A percentile compares a stretch with the other conserved stretches of the same genome.
Conservation (phyloP, 352 stramenopile species). For the Phytophthora uliginosa region DNA sequence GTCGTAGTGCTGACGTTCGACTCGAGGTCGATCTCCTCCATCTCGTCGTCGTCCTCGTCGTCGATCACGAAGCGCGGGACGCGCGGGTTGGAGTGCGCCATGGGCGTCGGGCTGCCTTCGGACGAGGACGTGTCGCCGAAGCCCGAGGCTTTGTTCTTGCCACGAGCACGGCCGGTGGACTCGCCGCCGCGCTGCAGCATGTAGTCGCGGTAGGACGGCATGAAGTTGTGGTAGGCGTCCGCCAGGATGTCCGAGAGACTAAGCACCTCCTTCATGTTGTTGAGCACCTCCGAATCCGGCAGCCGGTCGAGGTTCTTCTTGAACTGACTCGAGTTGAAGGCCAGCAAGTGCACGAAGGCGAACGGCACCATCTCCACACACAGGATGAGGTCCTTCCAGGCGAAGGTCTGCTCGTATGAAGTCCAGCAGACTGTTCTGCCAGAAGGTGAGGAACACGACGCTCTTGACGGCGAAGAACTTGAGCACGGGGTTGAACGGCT, state of each 20-base stretch:
- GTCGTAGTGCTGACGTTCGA: constrained; percentile 21
- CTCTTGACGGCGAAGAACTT: constrained; percentile 96
- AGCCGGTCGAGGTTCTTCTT: constrained; percentile 80
- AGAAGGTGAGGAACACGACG: constrained; percentile 95
- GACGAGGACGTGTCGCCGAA: constrained; percentile 63
- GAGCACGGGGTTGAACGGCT: constrained; percentile 88
- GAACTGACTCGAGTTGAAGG: constrained; percentile 88
- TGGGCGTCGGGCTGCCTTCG: constrained; percentile 63
- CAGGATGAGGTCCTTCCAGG: constrained; percentile 94
- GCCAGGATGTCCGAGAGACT: constrained; percentile 83
- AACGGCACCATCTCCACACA: constrained; percentile 93
- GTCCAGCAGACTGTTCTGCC: constrained; percentile 90
- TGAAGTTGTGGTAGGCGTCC: constrained; percentile 91
- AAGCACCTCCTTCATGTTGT: constrained; percentile 92
- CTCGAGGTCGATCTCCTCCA: constrained; percentile 47
- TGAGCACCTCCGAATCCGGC: constrained; percentile 85
- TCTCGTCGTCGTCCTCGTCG: constrained; percentile 74
- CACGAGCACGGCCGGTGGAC: constrained; percentile 34
- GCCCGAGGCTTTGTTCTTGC: constrained; percentile 48
- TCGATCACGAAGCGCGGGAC: constrained; percentile 81
- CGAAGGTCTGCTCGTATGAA: constrained; percentile 88
- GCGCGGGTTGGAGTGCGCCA: constrained; percentile 63
- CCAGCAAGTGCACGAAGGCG: constrained; percentile 75
- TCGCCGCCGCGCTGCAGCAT: constrained; percentile 82
- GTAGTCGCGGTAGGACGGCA: constrained; percentile 88